phyloP scores from a whole-genome alignment of 345 rosid genomes.

The Gossypium thurberi region DNA sequence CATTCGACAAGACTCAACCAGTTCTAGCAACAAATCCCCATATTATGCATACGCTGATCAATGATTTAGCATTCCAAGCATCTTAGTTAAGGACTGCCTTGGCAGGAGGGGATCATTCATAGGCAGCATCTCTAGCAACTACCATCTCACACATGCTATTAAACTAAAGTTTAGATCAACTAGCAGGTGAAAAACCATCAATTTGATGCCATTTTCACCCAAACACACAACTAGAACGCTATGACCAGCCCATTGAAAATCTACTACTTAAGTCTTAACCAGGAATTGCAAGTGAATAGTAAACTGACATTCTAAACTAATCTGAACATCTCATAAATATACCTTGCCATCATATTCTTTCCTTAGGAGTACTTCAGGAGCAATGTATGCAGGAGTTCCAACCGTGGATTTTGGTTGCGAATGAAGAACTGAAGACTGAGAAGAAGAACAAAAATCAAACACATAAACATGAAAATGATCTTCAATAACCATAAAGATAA shows the following conservation, averaged over 20 bases:
- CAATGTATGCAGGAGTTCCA: conserved; percentile 97
- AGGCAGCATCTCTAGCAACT: not conserved
- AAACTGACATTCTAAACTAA: not conserved
- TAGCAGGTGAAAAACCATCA: not conserved
- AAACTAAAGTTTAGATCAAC: not conserved
- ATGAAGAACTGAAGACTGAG: conserved; percentile 89
- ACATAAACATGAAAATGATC: not conserved
- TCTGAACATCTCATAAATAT: not conserved
- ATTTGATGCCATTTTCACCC: not conserved
- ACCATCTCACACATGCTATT: not conserved
- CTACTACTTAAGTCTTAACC: not conserved
- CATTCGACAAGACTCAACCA: not conserved
- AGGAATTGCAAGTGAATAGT: not conserved
- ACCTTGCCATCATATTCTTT: conserved; percentile 98
- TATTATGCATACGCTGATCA: not conserved
- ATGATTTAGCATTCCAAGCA: not conserved
- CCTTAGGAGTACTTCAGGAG: conserved; percentile 89
- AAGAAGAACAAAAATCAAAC: conserved; percentile 3
- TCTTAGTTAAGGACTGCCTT: not conserved
- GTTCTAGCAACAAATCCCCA: not conserved
- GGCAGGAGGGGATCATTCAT: not conserved
- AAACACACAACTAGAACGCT: not conserved
- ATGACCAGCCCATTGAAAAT: not conserved
- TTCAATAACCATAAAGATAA: not conserved
- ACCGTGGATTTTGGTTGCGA: conserved; percentile 97